Conservation (phyloP, 1,139 yeast species). For the Pichia cactophila region DNA sequence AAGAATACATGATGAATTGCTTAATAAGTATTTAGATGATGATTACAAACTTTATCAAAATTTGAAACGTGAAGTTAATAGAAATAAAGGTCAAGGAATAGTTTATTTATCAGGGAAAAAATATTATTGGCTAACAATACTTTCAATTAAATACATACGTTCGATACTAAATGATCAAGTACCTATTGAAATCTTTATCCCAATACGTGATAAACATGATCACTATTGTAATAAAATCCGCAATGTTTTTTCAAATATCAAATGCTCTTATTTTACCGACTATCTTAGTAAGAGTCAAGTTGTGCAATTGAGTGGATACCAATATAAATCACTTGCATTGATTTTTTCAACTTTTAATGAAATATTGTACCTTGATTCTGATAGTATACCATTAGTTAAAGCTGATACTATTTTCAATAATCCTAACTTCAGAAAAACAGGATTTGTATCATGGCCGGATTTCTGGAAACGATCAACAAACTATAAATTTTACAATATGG, state of each 20-base stretch:
- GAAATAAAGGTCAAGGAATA: slow-evolving; percentile 19
- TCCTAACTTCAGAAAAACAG: slow-evolving; percentile 30
- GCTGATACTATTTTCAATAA: slow-evolving; percentile 42
- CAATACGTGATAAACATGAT: slow-evolving; percentile 18
- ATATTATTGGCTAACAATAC: slow-evolving; percentile 25
- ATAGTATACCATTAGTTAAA: slow-evolving; percentile 52
- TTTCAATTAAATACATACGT: slow-evolving; percentile 26
- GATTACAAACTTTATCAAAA: slow-evolving; percentile 11
- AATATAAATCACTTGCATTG: slow-evolving; percentile 57
- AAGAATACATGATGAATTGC: slow-evolving; percentile 17
- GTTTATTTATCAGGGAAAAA: slow-evolving; percentile 25
- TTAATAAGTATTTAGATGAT: slow-evolving; percentile 10
- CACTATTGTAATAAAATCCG: slow-evolving; percentile 22
- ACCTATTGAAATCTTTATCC: slow-evolving; percentile 26
- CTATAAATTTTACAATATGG: slow-evolving; percentile 32
- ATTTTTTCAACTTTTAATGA: slow-evolving; percentile 53
- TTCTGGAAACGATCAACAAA: slow-evolving; percentile 61
- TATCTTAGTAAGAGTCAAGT: slow-evolving; percentile 16
- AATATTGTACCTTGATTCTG: slow-evolving; percentile 61
- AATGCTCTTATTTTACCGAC: slow-evolving; percentile 25
- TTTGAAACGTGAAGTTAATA: slow-evolving; percentile 6
- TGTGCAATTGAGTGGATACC: slow-evolving; percentile 38
- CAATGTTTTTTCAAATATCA: slow-evolving; percentile 19
- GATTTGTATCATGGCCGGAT: slow-evolving; percentile 60
- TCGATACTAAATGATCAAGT: slow-evolving; percentile 20